Percentiles rank a stretch among this genome's conserved stretches.
These are phyloP conservation scores for Lachancea sp. DNA, from an alignment of 805 yeast genomes.

Conservation along the genomic window DNA sequence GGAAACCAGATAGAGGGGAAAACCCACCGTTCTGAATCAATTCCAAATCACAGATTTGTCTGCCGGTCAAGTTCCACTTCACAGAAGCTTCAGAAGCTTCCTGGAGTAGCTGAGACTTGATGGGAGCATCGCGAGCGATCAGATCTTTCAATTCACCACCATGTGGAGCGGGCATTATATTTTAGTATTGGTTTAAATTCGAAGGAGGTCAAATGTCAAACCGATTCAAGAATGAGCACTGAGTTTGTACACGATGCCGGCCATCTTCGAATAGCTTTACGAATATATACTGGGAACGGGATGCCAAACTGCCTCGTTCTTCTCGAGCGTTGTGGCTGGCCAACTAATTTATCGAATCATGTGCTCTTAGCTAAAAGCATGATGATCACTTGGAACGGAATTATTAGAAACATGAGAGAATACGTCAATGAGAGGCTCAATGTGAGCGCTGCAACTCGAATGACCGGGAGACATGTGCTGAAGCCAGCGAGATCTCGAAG, in stretches of 20 bases:
- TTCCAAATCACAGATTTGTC: conserved; percentile 92
- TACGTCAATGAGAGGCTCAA: no score
- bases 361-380: conserved; percentile 1
- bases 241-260: no score
- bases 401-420: no score
- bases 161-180: conserved; percentile 76
- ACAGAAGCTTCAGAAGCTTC: conserved; percentile 48
- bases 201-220: no score
- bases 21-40: conserved; percentile 90
- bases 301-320: neutral
- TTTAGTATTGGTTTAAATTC: neutral
- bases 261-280: neutral
- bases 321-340: conserved; percentile 7
- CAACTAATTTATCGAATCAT: conserved; percentile 1
- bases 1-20: conserved; percentile 69
- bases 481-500: no score
- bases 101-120: conserved; percentile 45
- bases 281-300: conserved; percentile 1
- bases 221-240: no score
- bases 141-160: conserved; percentile 88
- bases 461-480: no score
- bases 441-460: no score
- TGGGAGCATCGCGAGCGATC: conserved; percentile 69
- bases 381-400: no score
- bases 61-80: conserved; percentile 54